Evolutionary conservation across 129 eudicot genomes (phyloP).

Genomic region (Silybum marianum): DNA sequence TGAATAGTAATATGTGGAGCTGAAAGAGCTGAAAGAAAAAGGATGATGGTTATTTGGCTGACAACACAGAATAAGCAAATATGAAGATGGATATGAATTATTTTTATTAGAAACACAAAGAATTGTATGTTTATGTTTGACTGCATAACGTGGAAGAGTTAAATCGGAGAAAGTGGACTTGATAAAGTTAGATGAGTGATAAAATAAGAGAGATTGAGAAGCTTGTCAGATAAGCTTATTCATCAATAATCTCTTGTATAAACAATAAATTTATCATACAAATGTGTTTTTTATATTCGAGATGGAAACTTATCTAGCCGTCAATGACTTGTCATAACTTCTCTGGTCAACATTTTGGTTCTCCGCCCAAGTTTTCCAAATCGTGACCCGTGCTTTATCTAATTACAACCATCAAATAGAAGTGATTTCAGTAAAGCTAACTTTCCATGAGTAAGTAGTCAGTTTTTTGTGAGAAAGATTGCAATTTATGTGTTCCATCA

Average conservation of each 20-base stretch:
- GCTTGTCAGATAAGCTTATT: no score
- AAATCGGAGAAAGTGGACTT: not conserved
- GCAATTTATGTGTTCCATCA: not conserved
- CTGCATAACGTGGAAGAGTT: no score
- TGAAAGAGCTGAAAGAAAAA: not conserved
- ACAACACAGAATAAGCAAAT: not conserved
- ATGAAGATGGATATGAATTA: not conserved
- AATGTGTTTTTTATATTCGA: no score
- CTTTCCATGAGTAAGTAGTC: not conserved
- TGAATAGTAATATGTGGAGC: not conserved
- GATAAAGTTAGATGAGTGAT: not conserved
- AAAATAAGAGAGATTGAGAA: not conserved
- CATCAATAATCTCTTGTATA: no score
- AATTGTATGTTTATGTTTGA: no score
- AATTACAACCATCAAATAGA: no score
- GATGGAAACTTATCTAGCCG: no score
- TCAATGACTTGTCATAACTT: no score
- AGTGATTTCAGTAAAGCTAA: not conserved
- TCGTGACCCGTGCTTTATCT: not conserved
- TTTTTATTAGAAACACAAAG: no score
- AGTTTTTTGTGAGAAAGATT: not conserved
- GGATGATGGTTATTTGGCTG: not conserved
- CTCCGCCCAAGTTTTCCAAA: no score
- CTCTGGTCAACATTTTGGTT: no score
- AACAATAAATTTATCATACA: no score